Conservation (phyloP, 805 yeast genomes). For the Ogataea corticis region DNA sequence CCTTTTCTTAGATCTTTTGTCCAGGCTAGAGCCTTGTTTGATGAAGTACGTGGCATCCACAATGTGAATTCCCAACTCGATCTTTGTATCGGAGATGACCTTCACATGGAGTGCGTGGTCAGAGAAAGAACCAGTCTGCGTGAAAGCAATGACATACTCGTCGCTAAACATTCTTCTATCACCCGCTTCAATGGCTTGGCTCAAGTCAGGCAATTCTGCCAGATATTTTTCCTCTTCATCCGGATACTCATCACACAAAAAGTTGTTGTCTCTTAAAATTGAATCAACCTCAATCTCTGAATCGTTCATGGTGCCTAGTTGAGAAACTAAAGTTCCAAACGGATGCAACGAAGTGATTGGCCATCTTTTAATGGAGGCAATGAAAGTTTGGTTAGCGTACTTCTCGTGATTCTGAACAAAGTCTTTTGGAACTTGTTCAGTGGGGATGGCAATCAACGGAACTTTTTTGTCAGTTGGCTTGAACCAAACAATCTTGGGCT, state of each 20-base stretch:
- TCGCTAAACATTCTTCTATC: constrained; percentile 53
- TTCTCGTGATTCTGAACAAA: constrained; percentile 89
- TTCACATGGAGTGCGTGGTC: constrained; percentile 87
- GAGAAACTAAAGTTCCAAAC: constrained; percentile 88
- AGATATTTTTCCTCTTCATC: constrained; percentile 36
- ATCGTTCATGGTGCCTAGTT: constrained; percentile 79
- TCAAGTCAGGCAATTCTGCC: constrained; percentile 41
- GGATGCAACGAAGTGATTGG: constrained; percentile 99
- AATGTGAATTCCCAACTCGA: constrained; percentile 84
- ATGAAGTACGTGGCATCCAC: constrained; percentile 76
- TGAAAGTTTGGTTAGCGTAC: constrained; percentile 79
- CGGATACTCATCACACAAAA: constrained; percentile 78
- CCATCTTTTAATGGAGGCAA: constrained; percentile 97
- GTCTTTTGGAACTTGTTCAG: constrained; percentile 96
- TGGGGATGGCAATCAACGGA: constrained; percentile 96
- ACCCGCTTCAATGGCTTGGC: constrained; percentile 33
- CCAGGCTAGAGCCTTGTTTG: constrained; percentile 72
- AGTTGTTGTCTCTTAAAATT: constrained; percentile 83
- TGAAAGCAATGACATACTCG: constrained; percentile 65
- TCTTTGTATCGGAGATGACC: constrained; percentile 54
- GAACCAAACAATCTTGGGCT: constrained; percentile 98
- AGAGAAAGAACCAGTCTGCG: constrained; percentile 55
- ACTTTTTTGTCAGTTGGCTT: constrained; percentile 98
- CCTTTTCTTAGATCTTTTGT: constrained; percentile 87
- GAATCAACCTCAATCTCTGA: constrained; percentile 82